Base-by-base conservation (phyloP, 164 flowering plant species). In the Platanus orientalis region DNA sequence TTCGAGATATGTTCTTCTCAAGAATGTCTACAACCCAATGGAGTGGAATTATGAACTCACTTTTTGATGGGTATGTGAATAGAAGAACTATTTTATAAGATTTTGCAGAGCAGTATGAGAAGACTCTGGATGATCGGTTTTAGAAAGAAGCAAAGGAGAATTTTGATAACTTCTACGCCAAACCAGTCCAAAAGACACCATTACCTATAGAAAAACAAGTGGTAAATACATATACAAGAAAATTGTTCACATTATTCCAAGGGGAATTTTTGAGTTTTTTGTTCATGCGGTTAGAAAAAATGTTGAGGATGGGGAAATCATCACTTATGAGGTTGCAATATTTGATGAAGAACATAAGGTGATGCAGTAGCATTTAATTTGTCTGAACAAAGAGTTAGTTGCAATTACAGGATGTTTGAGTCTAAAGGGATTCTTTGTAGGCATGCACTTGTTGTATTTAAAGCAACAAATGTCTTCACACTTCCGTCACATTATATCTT, bases 161-260 rank as follows among this genome's bases (percentile, higher is more conserved):
- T 70, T 81, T 74, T 71, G 90, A 88, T 65, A 85, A 96, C 60
- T 75, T 81, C 34, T 78, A 80, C 78, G 79, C 84, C 36, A 76
- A 76, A 16, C 97, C 96, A 28, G 75, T 78, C 20, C 61, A 86
- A 68, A 83, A 75, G 78, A 92, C 97, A 16, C 87, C 90, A 47
- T 87, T 91, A 10, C 97, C 97, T 7, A 87, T 89, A 90, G 97
- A 92, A 69, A 87, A 84, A 65, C 97, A 92, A 71, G 96, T 89
- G 30, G 93, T 96, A 58, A 71, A 66, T 65, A 70, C 81, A 29
- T 89, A 81, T 53, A 89, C 97, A 0, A 79, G 78, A 66, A 87
- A 69, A 75, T 73, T 89, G 30, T 92, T 89, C 64, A 59, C 75
- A n/a, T 82, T 82, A 58, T 89, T 92, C 74, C 96, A 92, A 66